Evolutionary conservation across 1,284 basidiomycete genomes (phyloP), one percentile per base, ranked within the genome.

Genomic region (Trichosporon sp.): DNA sequence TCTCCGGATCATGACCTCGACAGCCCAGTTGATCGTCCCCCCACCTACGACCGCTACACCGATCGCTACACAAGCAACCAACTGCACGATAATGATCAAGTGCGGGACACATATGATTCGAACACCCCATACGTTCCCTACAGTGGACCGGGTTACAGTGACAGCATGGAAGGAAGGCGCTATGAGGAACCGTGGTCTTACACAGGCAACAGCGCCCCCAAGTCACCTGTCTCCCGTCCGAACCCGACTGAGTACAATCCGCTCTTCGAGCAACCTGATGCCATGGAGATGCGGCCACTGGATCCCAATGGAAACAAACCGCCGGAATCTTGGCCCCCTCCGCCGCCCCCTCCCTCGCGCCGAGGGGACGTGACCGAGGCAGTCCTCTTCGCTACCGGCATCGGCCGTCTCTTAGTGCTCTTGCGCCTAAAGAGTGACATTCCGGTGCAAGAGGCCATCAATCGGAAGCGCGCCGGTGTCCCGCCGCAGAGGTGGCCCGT

Each of bases 401-500:
- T 72, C 58, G 73, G 76, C 59, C 69, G 75, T 56, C 56, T 75
- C 10, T 56, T 79, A 46, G 71, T 69, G 27, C 46, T 73, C 21
- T 67, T 77, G 34, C 71, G 71, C 0, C 58, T 74, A 27, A 69
- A 71, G 8, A 36, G 71, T 61, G 65, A 77, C 61, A 67, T 88
- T 62, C 88, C 90, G 0, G 66, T 92, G n/a, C 85, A 89, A 67
- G 90, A 92, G 73, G 85, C 89, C 49, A 92, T 94, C 74, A 88
- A 92, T 71, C 84, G 89, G 73, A 93, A 92, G 82, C 88, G 86
- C 73, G 84, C 89, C 54, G 91, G 91, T 1, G 84, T 95, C 46
- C 90, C 90, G 5, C 84, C 91, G 21, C 95, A 98, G 78, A 85
- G 78, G 61, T 85, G 88, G 76, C 90, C 95, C 8, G 85, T 89